Percentiles rank a stretch among this genome's conserved stretches.
These are phyloP conservation scores for Solanum sitiens DNA, from an alignment of 257 asterid genomes.

Conservation along the genomic window DNA sequence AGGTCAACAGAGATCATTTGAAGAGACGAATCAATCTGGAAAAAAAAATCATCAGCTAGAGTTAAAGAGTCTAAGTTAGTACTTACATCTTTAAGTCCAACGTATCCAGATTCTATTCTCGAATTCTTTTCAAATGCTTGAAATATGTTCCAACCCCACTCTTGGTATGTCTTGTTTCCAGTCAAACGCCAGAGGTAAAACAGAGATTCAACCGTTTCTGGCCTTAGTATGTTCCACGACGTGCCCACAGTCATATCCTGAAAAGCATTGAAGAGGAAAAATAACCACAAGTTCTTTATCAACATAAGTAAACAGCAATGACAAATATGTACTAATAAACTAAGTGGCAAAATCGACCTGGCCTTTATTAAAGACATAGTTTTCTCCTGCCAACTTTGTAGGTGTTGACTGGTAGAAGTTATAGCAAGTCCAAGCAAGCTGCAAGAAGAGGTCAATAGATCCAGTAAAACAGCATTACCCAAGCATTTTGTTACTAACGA, in stretches of 20 bases:
- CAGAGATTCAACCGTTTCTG: slow-evolving; percentile 95
- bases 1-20: not conserved
- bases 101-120: slow-evolving; percentile 78
- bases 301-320: not conserved
- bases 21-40: not conserved
- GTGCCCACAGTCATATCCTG: slow-evolving; percentile 99
- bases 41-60: not conserved
- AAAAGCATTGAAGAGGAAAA: not conserved
- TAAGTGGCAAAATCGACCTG: slow-evolving; percentile 36
- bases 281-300: not conserved
- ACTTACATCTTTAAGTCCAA: slow-evolving; percentile 94
- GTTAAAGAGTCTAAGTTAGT: not conserved
- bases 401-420: slow-evolving; percentile 95
- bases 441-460: slow-evolving; percentile 16
- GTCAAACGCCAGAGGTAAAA: slow-evolving; percentile 97
- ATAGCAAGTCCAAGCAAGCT: slow-evolving; percentile 99
- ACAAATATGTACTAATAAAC: not conserved
- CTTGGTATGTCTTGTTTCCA: slow-evolving; percentile 92
- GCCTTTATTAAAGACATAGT: slow-evolving; percentile 65
- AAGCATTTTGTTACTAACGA: not conserved
- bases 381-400: slow-evolving; percentile 97
- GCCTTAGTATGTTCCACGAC: slow-evolving; percentile 99
- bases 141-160: slow-evolving; percentile 99
- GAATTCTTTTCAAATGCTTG: slow-evolving; percentile 98
- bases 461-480: not conserved